Percentiles rank a stretch among this genome's conserved stretches.
These are phyloP conservation scores for Byssothecium circinans DNA, from an alignment of 2,329 filamentous ascomycete genomes.

Conservation along the genomic window DNA sequence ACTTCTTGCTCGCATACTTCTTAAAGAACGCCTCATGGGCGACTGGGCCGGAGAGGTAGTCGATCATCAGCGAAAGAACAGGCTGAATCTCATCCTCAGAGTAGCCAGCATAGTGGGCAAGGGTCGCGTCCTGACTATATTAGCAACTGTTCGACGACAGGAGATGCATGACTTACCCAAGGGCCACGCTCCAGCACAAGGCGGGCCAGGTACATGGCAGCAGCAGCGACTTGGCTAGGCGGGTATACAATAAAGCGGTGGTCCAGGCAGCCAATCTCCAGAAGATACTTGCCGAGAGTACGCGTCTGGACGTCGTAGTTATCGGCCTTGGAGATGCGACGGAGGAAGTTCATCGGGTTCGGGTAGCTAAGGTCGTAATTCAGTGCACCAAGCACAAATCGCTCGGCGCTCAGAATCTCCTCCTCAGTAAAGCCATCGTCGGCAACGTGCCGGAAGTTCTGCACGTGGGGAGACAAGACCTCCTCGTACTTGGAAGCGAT, in stretches of 20 bases:
- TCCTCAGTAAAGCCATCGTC: conserved; percentile 94
- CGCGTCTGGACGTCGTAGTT: conserved; percentile 98
- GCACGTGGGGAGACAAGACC: conserved; percentile 92
- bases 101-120: conserved; percentile 91
- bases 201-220: conserved; percentile 91
- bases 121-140: conserved; percentile 69
- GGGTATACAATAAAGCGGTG: conserved; percentile 89
- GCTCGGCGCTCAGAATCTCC: conserved; percentile 96
- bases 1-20: conserved; percentile 99
- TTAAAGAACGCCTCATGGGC: conserved; percentile 98
- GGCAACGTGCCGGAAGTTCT: conserved; percentile 95
- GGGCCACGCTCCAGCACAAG: conserved; percentile 86
- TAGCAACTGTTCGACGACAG: conserved; percentile 4
- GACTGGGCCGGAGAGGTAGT: conserved; percentile 89
- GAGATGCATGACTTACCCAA: conserved; percentile 67
- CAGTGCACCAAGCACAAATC: conserved; percentile 85
- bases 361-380: conserved; percentile 98
- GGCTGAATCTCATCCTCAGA: conserved; percentile 90
- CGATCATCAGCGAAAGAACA: conserved; percentile 90
- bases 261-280: conserved; percentile 95
- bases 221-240: conserved; percentile 87
- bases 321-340: conserved; percentile 97
- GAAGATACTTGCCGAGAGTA: conserved; percentile 94
- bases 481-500: conserved; percentile 99
- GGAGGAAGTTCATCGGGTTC: conserved; percentile 99